Percentiles rank a stretch among this genome's conserved stretches.
Evolutionary conservation across 768 basidiomycete genomes (phyloP).

Genomic region (Boletus sp.): DNA sequence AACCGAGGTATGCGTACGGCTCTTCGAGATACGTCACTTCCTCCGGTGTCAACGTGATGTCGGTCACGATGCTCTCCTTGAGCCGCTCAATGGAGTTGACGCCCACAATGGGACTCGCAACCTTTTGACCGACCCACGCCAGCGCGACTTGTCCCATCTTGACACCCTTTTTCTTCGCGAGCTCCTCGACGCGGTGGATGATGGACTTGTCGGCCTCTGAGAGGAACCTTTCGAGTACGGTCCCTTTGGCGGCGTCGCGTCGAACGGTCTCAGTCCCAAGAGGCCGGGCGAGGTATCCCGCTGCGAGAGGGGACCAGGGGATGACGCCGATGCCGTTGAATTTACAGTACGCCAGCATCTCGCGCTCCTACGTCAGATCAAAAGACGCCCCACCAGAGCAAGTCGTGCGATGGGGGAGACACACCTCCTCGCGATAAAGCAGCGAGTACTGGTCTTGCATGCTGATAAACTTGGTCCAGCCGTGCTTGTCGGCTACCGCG

Average conservation of each 20-base stretch:
- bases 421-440: conserved; percentile 52
- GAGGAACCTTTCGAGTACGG: conserved; percentile 20
- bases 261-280: conserved; percentile 26
- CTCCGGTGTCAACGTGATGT: conserved; percentile 24
- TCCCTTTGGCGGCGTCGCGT: conserved; percentile 12
- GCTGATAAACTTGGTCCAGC: conserved; percentile 53
- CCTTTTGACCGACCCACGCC: conserved; percentile 41
- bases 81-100: conserved; percentile 34
- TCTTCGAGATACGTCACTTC: conserved; percentile 32
- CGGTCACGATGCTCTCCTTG: conserved; percentile 28
- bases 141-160: conserved; percentile 47
- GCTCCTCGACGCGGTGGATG: conserved; percentile 39
- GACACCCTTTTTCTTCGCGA: conserved; percentile 38
- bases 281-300: conserved; percentile 40
- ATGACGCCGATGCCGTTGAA: conserved; percentile 52
- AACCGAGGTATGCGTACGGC: conserved; percentile 16
- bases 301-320: conserved; percentile 45
- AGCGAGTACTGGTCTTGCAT: conserved; percentile 55
- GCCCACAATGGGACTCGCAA: conserved; percentile 45
- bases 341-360: conserved; percentile 45
- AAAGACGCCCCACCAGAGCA: no score
- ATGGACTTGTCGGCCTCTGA: conserved; percentile 34
- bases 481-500: conserved; percentile 40
- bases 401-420: neutral
- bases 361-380: conserved; percentile 35